Base-by-base conservation (phyloP, 805 yeast species). In the Schizosaccharomyces octosporus region DNA sequence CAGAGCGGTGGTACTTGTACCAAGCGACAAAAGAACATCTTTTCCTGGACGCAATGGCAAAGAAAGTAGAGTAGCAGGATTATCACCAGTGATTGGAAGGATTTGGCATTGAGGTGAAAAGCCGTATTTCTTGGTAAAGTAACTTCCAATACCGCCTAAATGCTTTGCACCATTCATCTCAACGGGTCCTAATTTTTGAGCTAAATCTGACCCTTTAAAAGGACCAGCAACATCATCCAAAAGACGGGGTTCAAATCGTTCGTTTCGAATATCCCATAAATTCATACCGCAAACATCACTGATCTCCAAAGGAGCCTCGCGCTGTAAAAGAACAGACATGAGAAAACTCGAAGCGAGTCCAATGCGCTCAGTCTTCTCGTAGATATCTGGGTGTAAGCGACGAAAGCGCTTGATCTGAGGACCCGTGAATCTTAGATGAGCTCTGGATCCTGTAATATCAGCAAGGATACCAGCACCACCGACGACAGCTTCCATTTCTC, bases 221-320 rank as follows among this genome's bases (percentile, higher is more conserved):
- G 41, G 13, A 13, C 73, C 70, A 29, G 73, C 66, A 29, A 72
- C 70, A 0, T 80, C 72, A 27, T 86, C 67, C 48, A 87, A 74
- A 15, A 76, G 76, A 17, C 31, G 31, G 11, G 78, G 78, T 67
- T 81, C 76, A 75, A 80, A 87, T 21, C 75, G 69, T 41, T 76
- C 74, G 11, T 78, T 73, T n/a, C 73, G 64, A 51, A 88, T 78
- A 70, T 86, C 89, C 74, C 86, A 87, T 59, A 88, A 67, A 67
- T 89, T 89, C 93, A 87, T 87, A 11, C 97, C 97, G 72, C 96
- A 87, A 1, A 86, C 95, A 71, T 89, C 97, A 15, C 87, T 81
- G 66, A 83, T 83, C 66, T 88, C 97, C 62, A 87, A 73, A 2
- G 78, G 76, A 2, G 83, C 76, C 55, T 85, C 73, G 62, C 74